phyloP scores from a whole-genome alignment of 2,329 filamentous ascomycete species.

The Verticillium klebahnii region DNA sequence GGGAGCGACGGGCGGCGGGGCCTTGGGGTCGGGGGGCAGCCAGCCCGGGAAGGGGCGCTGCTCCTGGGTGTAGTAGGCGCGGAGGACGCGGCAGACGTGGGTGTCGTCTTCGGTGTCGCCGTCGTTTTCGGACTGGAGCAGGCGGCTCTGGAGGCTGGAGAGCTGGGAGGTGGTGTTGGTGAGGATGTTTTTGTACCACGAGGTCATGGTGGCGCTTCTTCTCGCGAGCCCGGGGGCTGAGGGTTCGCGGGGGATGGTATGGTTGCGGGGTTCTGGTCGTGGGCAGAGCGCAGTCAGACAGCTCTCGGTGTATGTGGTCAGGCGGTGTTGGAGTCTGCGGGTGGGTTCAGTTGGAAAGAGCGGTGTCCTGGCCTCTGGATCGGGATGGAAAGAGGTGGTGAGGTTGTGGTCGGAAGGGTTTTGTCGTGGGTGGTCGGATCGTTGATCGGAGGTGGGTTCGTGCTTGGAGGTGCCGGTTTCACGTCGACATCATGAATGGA shows the following conservation, averaged over 20 bases:
- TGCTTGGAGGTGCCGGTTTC: background rate
- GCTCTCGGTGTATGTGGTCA: background rate
- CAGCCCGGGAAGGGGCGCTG: constrained; percentile 75
- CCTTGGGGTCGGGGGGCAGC: constrained; percentile 88
- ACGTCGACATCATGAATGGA: background rate
- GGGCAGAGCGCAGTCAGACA: background rate
- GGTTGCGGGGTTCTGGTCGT: background rate
- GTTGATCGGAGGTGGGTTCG: background rate
- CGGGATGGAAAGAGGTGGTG: constrained; percentile 2
- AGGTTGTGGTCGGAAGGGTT: background rate
- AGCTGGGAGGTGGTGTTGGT: constrained; percentile 62
- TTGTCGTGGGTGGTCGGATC: constrained; percentile 4
- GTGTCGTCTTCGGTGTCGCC: constrained; percentile 84
- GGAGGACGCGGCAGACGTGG: constrained; percentile 88
- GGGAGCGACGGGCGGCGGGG: constrained; percentile 50
- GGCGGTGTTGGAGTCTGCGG: background rate
- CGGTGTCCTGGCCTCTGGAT: constrained; percentile 5
- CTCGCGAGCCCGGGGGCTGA: background rate
- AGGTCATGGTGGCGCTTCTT: constrained; percentile 53
- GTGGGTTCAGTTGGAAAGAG: no score
- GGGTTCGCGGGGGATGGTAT: background rate
- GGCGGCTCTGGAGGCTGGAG: constrained; percentile 62
- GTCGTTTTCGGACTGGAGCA: constrained; percentile 61
- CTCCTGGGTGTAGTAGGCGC: constrained; percentile 89
- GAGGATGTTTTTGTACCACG: constrained; percentile 74